These are phyloP conservation scores for Homolaphlyctis polyrhiza DNA, from an alignment of 371 early-diverging fungal genomes.

Conservation along the genomic window DNA sequence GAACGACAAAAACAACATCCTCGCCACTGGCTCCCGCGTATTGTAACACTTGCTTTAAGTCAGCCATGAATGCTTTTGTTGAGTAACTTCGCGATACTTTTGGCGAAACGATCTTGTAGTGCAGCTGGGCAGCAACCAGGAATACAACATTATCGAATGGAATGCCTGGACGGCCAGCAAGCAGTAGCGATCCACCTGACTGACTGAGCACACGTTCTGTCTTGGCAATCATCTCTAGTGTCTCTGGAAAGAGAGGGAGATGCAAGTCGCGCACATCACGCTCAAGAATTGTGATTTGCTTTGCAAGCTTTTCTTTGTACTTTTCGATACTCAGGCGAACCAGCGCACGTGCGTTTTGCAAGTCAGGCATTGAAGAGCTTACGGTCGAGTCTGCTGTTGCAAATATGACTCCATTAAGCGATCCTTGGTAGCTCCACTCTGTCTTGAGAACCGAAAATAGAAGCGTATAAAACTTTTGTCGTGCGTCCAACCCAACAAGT, in stretches of 20 bases:
- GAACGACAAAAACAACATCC: conserved; percentile 32
- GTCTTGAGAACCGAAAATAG: conserved; percentile 18
- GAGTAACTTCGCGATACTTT: conserved; percentile 25
- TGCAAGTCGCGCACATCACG: conserved; percentile 36
- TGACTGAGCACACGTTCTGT: conserved; percentile 40
- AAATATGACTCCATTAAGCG: conserved; percentile 15
- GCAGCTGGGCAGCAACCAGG: conserved; percentile 31
- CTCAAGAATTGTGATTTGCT: conserved; percentile 29
- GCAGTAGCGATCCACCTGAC: conserved; percentile 38
- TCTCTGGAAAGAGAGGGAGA: conserved; percentile 39
- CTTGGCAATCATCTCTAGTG: conserved; percentile 24
- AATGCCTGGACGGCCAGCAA: conserved; percentile 46
- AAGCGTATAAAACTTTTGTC: conserved; percentile 28
- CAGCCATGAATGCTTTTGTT: conserved; percentile 30
- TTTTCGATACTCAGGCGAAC: conserved; percentile 5
- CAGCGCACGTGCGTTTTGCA: conserved; percentile 6
- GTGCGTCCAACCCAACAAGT: conserved; percentile 26
- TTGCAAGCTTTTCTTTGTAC: conserved; percentile 19
- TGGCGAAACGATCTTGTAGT: conserved; percentile 26
- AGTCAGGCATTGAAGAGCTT: neutral
- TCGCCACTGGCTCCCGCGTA: conserved; percentile 28
- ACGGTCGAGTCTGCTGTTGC: conserved; percentile 8
- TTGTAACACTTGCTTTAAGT: conserved; percentile 41
- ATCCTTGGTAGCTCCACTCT: conserved; percentile 36
- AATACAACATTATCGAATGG: conserved; percentile 23